These are phyloP conservation scores for Puccinia triticina DNA, from an alignment of 1,284 basidiomycete genomes.

Conservation along the genomic window DNA sequence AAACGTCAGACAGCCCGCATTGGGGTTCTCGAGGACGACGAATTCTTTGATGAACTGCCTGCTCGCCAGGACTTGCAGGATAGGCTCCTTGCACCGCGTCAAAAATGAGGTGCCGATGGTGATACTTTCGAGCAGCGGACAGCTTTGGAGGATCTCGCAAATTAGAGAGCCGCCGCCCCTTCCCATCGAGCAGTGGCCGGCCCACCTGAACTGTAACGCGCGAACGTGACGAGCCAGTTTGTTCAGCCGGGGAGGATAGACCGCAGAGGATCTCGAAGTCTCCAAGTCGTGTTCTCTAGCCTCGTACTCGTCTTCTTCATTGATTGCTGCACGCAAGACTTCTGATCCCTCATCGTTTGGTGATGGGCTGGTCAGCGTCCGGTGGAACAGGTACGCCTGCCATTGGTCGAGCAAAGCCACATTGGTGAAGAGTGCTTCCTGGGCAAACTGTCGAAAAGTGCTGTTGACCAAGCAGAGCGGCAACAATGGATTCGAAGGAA, in stretches of 20 bases:
- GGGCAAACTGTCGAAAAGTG: conserved; percentile 17
- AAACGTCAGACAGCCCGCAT: neutral
- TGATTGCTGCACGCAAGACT: neutral
- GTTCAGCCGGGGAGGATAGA: too few relatives aligned
- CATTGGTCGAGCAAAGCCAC: neutral
- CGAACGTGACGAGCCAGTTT: neutral
- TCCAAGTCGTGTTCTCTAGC: neutral
- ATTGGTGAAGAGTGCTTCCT: conserved; percentile 14
- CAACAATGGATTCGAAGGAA: neutral
- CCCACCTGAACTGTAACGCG: conserved; percentile 9
- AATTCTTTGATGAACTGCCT: neutral
- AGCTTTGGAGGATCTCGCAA: conserved; percentile 9
- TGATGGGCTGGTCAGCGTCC: neutral
- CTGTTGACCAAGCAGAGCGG: conserved; percentile 13
- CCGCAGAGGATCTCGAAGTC: neutral
- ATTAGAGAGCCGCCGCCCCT: too few relatives aligned
- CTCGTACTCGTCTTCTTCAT: neutral
- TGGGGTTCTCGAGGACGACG: neutral
- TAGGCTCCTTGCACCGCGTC: neutral
- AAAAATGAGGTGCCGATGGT: neutral
- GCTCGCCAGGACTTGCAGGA: neutral
- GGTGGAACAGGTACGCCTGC: conserved; percentile 14
- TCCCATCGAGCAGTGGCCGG: neutral
- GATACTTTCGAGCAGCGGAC: conserved; percentile 19
- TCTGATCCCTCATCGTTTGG: neutral